Base-by-base conservation (phyloP, 169 alveolate species). In the Neospora caninum region DNA sequence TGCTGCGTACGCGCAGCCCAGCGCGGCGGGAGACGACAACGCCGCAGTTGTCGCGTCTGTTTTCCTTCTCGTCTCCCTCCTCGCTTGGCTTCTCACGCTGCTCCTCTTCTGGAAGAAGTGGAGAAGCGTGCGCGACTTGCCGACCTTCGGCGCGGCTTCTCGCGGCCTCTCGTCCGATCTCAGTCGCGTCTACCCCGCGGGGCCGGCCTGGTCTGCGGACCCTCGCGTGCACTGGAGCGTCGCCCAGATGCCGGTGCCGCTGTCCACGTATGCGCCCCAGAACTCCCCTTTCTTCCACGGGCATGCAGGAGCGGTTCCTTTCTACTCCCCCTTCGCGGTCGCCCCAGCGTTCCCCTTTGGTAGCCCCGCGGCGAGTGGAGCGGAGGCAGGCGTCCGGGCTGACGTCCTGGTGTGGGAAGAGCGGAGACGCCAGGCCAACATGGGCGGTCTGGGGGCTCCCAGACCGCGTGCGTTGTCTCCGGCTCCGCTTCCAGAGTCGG, bases 1-100 rank as follows among this genome's bases (percentile, higher is more conserved):
- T 22, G 84, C 84, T 0, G 84, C 84, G 27, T 73, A 20, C 84
- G 84, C 84, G 43, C 84, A 73, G 84, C 84, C 84, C 84, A 43
- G 84, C 84, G 27, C 39, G n/a, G 43, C 39, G 27, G 18, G 10
- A 6, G 43, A 73, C 39, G 84, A 73, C 39, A 73, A 31, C 84
- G 38, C 84, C n/a, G 84, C 84, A 10, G 84, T 31, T 6, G 25
- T 73, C 42, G 84, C 84, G 1, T 1, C 42, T 0, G 49, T 73
- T 16, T 73, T 73, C 84, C 84, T 73, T 43, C 38, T 73, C 45
- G 84, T 36, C 39, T 31, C 84, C 42, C 7, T 36, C 39, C 39
- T 36, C 39, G 84, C 84, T 27, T 73, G 84, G 84, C 39, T 36
- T 13, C 18, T 31, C 27, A 34, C 84, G 39, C 45, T 36, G 25